A percentile compares a stretch with the other conserved stretches of the same genome.
These are phyloP conservation scores for Psilocybe subaeruginosa DNA, from an alignment of 768 basidiomycete genomes.

Conservation along the genomic window DNA sequence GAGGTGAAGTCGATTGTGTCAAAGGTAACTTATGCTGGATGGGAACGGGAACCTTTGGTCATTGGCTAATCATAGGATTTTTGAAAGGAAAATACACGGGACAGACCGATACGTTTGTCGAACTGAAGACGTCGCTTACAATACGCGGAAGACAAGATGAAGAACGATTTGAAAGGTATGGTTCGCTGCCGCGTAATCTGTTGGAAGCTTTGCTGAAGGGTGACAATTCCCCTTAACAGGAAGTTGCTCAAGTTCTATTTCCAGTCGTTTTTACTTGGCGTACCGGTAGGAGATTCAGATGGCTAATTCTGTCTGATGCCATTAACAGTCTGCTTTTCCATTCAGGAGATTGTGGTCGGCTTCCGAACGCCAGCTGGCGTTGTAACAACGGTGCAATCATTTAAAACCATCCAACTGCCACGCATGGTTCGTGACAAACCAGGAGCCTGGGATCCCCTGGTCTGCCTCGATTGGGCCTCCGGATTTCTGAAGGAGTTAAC, in stretches of 20 bases:
- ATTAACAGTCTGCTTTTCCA: conserved; percentile 19
- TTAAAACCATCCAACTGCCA: conserved; percentile 81
- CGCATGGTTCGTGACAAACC: conserved; percentile 76
- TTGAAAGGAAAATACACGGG: conserved; percentile 60
- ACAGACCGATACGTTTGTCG: conserved; percentile 71
- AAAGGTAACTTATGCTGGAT: conserved; percentile 49
- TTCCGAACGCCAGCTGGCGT: conserved; percentile 82
- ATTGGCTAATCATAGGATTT: conserved; percentile 15
- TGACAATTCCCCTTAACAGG: conserved; percentile 38
- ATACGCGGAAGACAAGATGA: conserved; percentile 71
- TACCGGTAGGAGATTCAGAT: conserved; percentile 62
- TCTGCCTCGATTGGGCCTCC: conserved; percentile 78
- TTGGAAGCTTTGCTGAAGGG: conserved; percentile 4
- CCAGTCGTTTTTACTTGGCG: conserved; percentile 89
- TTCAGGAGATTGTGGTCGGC: conserved; percentile 82
- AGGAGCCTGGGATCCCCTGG: conserved; percentile 74
- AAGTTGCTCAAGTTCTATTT: conserved; percentile 94
- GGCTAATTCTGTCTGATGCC: conserved; percentile 10
- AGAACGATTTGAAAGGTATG: conserved; percentile 77
- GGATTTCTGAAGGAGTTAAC: conserved; percentile 47
- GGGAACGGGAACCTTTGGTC: not conserved
- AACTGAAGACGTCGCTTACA: conserved; percentile 83
- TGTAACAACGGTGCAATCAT: conserved; percentile 65
- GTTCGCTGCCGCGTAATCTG: conserved; percentile 10
- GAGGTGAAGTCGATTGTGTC: conserved; percentile 92